Evolutionary conservation across 2,329 filamentous ascomycete genomes (phyloP).

Genomic region (Neoscytalidium dimidiatum): DNA sequence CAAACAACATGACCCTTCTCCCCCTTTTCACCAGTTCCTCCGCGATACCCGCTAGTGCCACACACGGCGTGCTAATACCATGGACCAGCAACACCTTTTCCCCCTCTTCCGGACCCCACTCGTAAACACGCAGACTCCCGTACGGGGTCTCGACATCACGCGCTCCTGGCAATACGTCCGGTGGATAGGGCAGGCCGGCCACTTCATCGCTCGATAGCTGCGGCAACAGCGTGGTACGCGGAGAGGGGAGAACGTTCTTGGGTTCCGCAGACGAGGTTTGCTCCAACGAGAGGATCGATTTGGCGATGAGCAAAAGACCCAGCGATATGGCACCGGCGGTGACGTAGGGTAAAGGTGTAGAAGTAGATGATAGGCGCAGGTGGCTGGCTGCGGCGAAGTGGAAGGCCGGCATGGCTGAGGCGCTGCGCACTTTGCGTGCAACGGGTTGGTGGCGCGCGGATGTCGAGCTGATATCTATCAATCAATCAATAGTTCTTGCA

Average conservation of each 20-base stretch:
- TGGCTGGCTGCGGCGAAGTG: neutral
- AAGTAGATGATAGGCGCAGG: neutral
- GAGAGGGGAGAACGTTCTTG: constrained; percentile 26
- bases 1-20: constrained; percentile 78
- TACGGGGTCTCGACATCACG: constrained; percentile 71
- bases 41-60: constrained; percentile 68
- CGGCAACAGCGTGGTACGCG: constrained; percentile 30
- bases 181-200: constrained; percentile 59
- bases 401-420: neutral
- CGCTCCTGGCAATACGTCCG: constrained; percentile 67
- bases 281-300: constrained; percentile 22
- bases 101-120: constrained; percentile 74
- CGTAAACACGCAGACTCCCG: constrained; percentile 72
- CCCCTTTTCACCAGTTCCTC: constrained; percentile 65
- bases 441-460: neutral
- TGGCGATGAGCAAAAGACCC: constrained; percentile 23
- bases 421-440: neutral
- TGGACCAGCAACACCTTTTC: constrained; percentile 75
- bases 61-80: constrained; percentile 77
- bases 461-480: too few relatives aligned
- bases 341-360: neutral
- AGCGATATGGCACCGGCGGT: neutral
- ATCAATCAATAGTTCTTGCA: too few relatives aligned
- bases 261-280: constrained; percentile 22
- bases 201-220: constrained; percentile 29